Conservation (phyloP, 208 protist genomes). For the Phytomonas serpens region DNA sequence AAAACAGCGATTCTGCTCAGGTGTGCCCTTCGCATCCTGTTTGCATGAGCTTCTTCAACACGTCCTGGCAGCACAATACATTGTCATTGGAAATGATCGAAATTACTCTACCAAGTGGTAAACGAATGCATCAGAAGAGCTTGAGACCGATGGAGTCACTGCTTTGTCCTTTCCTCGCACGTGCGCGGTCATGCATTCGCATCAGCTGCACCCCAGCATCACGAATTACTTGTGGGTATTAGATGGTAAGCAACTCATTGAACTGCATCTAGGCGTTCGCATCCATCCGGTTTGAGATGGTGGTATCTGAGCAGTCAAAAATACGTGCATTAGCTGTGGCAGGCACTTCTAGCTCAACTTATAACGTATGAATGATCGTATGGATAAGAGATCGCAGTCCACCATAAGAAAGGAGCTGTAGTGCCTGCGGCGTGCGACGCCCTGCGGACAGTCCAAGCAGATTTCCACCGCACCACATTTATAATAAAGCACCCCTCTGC, state of each 20-base stretch:
- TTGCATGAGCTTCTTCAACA: constrained; percentile 26
- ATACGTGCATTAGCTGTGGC: constrained; percentile 92
- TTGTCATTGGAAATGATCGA: constrained; percentile 89
- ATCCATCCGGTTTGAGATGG: background rate
- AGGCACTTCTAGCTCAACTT: constrained; percentile 80
- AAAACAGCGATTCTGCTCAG: constrained; percentile 83
- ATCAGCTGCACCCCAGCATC: constrained; percentile 77
- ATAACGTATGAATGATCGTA: constrained; percentile 71
- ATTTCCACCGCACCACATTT: constrained; percentile 85
- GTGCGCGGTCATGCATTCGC: constrained; percentile 81
- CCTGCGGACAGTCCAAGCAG: constrained; percentile 91
- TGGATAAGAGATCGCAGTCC: constrained; percentile 68
- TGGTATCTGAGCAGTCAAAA: constrained; percentile 32
- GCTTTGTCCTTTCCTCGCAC: constrained; percentile 73
- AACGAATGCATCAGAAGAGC: constrained; percentile 47
- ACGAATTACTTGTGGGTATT: constrained; percentile 79
- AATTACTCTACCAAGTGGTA: constrained; percentile 28
- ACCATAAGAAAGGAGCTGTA: constrained; percentile 92
- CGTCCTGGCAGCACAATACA: constrained; percentile 61
- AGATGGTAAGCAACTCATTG: constrained; percentile 69
- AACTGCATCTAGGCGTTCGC: constrained; percentile 12
- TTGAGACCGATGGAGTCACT: constrained; percentile 60
- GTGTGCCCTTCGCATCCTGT: constrained; percentile 78
- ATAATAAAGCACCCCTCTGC: constrained; percentile 15
- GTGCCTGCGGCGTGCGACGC: constrained; percentile 84